Evolutionary conservation across 768 basidiomycete species (phyloP), one percentile per base, ranked within the genome.

Genomic region (Tubosaeta sp.): DNA sequence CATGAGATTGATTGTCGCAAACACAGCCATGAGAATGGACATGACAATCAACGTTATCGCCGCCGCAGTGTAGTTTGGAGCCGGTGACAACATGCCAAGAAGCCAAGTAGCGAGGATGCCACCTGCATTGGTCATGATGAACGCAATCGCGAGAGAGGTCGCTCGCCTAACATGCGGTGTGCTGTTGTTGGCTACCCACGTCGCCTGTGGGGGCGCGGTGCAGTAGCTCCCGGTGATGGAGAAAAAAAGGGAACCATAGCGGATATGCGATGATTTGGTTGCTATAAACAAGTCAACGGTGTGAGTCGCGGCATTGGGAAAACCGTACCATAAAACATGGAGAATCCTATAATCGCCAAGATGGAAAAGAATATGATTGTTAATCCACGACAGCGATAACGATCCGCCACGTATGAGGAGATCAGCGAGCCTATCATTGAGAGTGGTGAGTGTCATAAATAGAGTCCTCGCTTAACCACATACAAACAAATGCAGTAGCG

Each of bases 31-130:
- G 35, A 70, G 50, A 5, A 74, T 59, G 1, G 78, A 75, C 70
- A 72, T 63, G 22, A 66, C 58, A 3, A 71, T 59, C 19, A 65
- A 59, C 10, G 64, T 67, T 51, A 71, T 53, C 3, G 79, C 78
- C 0, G 79, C 83, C 48, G 71, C 72, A 2, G 62, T 73, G 59
- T 83, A 84, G 13, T 70, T 55, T 9, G 82, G 82, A 2, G 76
- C 68, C 1, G 75, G 68, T 3, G 79, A 80, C 13, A 83, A 62
- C 4, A 65, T 56, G 11, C 81, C 82, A 29, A 83, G 63, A 9
- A 83, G 73, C 82, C 82, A 84, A 0, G 81, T 84, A 1, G 76
- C 73, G 32, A 84, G 76, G 43, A 85, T 83, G 2, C 81, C 82
- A 11, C 82, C 82, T 0, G 74, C 69, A 59, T 84, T 84, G 22